Percentiles rank a stretch among this genome's conserved stretches.
phyloP scores from a whole-genome alignment of 257 asterid genomes.

The Solanum gandarillasii region DNA sequence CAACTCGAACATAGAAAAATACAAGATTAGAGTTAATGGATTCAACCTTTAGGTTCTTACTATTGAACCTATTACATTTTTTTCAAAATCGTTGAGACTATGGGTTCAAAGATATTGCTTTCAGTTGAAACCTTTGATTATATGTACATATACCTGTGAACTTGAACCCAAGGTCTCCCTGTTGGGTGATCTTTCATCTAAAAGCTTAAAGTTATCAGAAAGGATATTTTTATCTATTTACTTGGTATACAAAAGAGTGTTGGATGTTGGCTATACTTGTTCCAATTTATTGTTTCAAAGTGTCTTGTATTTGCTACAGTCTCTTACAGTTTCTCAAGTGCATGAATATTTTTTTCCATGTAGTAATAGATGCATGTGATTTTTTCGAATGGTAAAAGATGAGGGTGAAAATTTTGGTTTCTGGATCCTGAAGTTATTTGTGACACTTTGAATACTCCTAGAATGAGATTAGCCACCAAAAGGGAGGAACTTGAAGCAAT shows the following conservation, averaged over 20 bases:
- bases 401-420: background rate
- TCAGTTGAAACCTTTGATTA: background rate
- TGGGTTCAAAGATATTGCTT: background rate
- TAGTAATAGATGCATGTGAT: background rate
- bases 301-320: background rate
- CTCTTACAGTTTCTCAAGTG: background rate
- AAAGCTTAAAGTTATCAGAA: background rate
- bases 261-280: background rate
- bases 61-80: background rate
- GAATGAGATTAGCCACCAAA: background rate
- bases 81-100: background rate
- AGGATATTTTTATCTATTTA: background rate
- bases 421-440: background rate
- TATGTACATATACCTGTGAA: background rate
- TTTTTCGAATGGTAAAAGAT: background rate
- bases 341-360: background rate
- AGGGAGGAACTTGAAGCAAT: background rate
- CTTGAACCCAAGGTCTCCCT: background rate
- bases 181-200: background rate
- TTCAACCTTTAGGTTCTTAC: background rate
- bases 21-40: background rate
- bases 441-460: background rate
- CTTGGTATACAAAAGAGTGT: background rate
- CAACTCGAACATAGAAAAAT: background rate
- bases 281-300: background rate